A percentile compares a stretch with the other conserved stretches of the same genome.
Evolutionary conservation across 345 rosid genomes (phyloP).

Genomic region (Linum lewisii): DNA sequence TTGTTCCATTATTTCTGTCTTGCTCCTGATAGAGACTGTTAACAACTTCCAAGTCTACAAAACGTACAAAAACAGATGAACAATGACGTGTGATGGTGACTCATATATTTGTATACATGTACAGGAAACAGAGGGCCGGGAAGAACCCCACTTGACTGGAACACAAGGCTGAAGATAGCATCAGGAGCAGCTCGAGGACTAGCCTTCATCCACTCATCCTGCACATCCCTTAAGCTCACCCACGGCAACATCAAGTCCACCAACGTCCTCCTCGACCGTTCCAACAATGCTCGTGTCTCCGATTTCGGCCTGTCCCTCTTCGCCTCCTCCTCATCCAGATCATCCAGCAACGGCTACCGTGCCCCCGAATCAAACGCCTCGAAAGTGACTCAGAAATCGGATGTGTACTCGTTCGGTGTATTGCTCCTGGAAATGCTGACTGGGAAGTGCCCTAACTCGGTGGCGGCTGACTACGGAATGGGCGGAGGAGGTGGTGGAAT

Average conservation of each 20-base stretch:
- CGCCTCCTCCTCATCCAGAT: constrained; percentile 31
- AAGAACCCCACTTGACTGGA: constrained; percentile 81
- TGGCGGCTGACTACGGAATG: constrained; percentile 34
- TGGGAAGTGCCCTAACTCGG: constrained; percentile 57
- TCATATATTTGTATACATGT: not conserved
- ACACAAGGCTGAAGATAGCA: constrained; percentile 69
- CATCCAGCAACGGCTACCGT: constrained; percentile 65
- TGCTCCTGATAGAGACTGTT: no score
- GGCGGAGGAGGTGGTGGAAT: constrained; percentile 30
- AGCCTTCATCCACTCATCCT: constrained; percentile 57
- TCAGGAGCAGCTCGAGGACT: constrained; percentile 77
- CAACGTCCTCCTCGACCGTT: constrained; percentile 59
- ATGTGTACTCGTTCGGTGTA: constrained; percentile 77
- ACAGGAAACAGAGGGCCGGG: constrained; percentile 92
- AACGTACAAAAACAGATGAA: no score
- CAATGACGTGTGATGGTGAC: no score
- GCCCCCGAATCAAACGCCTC: constrained; percentile 50
- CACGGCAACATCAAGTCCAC: constrained; percentile 89
- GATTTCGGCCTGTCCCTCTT: constrained; percentile 63
- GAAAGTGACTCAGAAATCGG: constrained; percentile 56
- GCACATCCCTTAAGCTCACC: constrained; percentile 61
- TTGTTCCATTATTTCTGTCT: no score
- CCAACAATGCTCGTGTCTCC: constrained; percentile 53
- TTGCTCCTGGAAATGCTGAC: constrained; percentile 64
- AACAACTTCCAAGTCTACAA: no score